These are phyloP conservation scores for Harrya chromipes DNA, from an alignment of 768 basidiomycete genomes.

Conservation along the genomic window DNA sequence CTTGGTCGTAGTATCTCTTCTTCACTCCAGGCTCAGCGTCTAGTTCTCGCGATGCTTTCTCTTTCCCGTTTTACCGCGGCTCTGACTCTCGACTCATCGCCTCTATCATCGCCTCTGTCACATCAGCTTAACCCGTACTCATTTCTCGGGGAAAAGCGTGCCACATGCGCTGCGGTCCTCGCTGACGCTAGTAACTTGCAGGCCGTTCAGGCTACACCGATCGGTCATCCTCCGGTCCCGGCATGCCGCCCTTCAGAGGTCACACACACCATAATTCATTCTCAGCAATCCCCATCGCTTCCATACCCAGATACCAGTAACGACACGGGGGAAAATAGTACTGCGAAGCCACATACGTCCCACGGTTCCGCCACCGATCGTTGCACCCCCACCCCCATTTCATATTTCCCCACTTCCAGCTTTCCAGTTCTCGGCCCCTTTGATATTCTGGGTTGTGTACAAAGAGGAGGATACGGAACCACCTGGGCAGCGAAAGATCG, in stretches of 20 bases:
- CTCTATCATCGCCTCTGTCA: background rate
- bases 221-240: background rate
- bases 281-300: background rate
- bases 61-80: constrained; percentile 5
- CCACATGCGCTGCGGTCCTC: constrained; percentile 1
- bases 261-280: background rate
- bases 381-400: background rate
- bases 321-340: background rate
- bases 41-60: constrained; percentile 11
- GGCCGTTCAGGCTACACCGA: background rate
- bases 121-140: background rate
- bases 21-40: background rate
- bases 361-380: too few species aligned
- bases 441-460: constrained; percentile 14
- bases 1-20: background rate
- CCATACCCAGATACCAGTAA: background rate
- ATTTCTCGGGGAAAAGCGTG: background rate
- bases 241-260: background rate
- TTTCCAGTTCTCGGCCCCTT: constrained; percentile 30
- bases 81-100: background rate
- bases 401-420: background rate
- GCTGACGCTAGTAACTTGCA: background rate
- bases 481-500: constrained; percentile 25
- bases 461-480: constrained; percentile 19
- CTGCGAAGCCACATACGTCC: background rate